Conservation (phyloP, 1,139 yeast species). For the Candida mesenterica region DNA sequence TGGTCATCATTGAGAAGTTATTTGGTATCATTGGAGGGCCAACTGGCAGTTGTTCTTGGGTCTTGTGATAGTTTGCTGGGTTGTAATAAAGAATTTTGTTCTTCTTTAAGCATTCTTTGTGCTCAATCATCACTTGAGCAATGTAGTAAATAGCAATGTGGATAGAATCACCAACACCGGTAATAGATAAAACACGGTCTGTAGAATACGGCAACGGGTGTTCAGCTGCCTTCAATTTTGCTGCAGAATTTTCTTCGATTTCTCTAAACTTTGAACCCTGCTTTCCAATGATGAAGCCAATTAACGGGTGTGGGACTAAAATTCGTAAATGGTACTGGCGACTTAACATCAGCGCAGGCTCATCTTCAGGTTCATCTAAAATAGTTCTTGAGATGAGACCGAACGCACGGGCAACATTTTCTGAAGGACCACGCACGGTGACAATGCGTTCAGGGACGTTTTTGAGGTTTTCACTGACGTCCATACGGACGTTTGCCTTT, state of each 20-base stretch:
- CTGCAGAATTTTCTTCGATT: slow-evolving; percentile 82
- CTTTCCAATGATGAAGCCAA: slow-evolving; percentile 83
- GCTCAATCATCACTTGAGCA: slow-evolving; percentile 63
- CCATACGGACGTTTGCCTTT: slow-evolving; percentile 63
- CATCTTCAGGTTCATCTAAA: slow-evolving; percentile 65
- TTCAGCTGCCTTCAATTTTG: slow-evolving; percentile 75
- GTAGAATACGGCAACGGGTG: slow-evolving; percentile 74
- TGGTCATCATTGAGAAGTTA: slow-evolving; percentile 16
- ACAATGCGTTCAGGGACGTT: slow-evolving; percentile 78
- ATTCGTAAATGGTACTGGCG: slow-evolving; percentile 57
- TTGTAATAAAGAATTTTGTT: slow-evolving; percentile 59
- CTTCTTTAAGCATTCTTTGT: slow-evolving; percentile 47
- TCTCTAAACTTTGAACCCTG: slow-evolving; percentile 74
- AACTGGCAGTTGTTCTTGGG: slow-evolving; percentile 8
- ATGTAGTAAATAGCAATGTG: slow-evolving; percentile 81
- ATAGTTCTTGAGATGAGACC: slow-evolving; percentile 71
- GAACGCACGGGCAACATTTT: slow-evolving; percentile 79
- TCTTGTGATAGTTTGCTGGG: slow-evolving; percentile 53
- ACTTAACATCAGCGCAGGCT: slow-evolving; percentile 56
- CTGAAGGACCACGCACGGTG: slow-evolving; percentile 73
- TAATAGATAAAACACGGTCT: slow-evolving; percentile 68
- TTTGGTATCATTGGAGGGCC: slow-evolving; percentile 17
- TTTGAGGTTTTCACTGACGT: slow-evolving; percentile 74
- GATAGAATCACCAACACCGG: slow-evolving; percentile 85
- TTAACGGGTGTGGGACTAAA: slow-evolving; percentile 75